A percentile compares a stretch with the other conserved stretches of the same genome.
phyloP scores from a whole-genome alignment of 164 flowering plant genomes.

The Litsea cubeba region DNA sequence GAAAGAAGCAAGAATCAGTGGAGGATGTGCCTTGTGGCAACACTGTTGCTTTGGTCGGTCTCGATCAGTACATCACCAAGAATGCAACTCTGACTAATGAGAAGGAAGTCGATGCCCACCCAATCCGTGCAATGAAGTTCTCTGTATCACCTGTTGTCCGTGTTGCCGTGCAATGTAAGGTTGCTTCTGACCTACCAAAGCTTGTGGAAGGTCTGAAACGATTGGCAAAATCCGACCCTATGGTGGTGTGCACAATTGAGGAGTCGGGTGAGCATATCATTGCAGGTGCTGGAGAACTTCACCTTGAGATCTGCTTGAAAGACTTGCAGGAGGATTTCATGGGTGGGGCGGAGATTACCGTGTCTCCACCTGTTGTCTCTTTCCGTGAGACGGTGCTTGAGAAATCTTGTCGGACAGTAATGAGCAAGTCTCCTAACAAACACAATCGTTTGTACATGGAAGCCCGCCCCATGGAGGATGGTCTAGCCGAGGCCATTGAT shows the following conservation, averaged over 20 bases:
- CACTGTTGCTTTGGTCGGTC: constrained; percentile 28
- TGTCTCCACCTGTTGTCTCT: constrained; percentile 26
- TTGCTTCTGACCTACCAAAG: constrained; percentile 37
- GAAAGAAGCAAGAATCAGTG: constrained; percentile 34
- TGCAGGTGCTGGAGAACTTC: constrained; percentile 34
- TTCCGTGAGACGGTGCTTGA: constrained; percentile 33
- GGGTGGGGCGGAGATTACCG: constrained; percentile 31
- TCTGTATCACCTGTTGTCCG: too few species aligned
- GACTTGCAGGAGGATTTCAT: constrained; percentile 29
- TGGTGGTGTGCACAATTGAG: constrained; percentile 31
- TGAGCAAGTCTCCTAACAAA: constrained; percentile 34
- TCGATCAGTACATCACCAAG: constrained; percentile 35
- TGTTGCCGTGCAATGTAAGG: constrained; percentile 35
- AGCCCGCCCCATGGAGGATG: too few species aligned
- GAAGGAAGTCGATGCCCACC: constrained; percentile 36
- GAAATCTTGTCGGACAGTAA: constrained; percentile 28
- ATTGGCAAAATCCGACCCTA: constrained; percentile 34
- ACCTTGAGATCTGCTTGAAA: constrained; percentile 32
- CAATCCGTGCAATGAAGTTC: constrained; percentile 38
- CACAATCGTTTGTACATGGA: constrained; percentile 37
- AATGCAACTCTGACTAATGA: constrained; percentile 34
- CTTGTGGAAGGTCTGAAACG: constrained; percentile 40
- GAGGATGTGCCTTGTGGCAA: constrained; percentile 41
- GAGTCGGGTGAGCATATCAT: constrained; percentile 38
- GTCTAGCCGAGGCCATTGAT: too few species aligned